Evolutionary conservation across 495 filamentous ascomycete genomes (phyloP).

Genomic region (Podospora pseudocomata): DNA sequence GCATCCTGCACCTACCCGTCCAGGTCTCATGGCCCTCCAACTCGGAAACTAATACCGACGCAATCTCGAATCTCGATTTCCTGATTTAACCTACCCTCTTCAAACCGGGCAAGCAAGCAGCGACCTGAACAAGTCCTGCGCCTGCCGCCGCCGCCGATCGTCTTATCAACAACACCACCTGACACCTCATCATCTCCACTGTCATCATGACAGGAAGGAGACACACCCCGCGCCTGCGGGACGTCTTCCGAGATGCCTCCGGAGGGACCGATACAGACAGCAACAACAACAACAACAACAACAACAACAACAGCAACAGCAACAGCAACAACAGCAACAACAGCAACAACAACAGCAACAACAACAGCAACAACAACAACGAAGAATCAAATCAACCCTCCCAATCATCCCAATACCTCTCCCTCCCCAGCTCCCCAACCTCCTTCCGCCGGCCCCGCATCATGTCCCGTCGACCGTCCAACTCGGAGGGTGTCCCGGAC

Average conservation of each 20-base stretch:
- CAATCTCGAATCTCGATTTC: background rate
- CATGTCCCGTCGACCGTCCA: conserved; percentile 31
- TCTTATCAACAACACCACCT: too few species aligned
- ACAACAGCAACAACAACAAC: conserved; percentile 10
- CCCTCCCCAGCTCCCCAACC: conserved; percentile 32
- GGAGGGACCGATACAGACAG: conserved; percentile 1
- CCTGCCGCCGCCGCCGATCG: too few species aligned
- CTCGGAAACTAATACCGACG: background rate
- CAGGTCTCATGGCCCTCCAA: background rate
- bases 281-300: conserved; percentile 1
- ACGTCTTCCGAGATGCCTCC: conserved; percentile 9
- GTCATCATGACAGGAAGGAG: conserved; percentile 23
- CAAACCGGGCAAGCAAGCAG: background rate
- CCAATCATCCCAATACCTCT: conserved; percentile 22
- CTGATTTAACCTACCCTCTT: background rate
- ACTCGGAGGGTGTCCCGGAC: conserved; percentile 36
- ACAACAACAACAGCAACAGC: conserved; percentile 6
- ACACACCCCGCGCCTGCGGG: conserved; percentile 26
- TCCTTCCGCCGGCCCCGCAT: conserved; percentile 24
- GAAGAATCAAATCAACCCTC: conserved; percentile 23
- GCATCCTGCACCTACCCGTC: background rate
- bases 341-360: conserved; percentile 4
- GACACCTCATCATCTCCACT: background rate
- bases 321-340: conserved; percentile 9
- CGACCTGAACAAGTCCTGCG: background rate